Evolutionary conservation across 768 basidiomycete genomes (phyloP).

Genomic region (Suillus cothurnatus): DNA sequence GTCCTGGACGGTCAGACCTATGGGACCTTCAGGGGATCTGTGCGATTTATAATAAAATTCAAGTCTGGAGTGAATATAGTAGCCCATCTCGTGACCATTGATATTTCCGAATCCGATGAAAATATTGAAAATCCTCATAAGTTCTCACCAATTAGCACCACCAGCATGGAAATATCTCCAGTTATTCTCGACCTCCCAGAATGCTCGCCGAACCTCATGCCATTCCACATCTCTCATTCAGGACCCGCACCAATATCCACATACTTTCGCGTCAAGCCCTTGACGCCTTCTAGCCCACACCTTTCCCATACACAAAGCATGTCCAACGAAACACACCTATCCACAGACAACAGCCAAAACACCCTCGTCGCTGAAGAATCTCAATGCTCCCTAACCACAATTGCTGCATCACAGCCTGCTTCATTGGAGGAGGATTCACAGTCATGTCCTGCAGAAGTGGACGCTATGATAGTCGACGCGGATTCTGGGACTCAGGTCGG

Average conservation of each 20-base stretch:
- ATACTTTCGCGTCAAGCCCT: conserved; percentile 61
- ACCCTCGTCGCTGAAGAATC: background rate
- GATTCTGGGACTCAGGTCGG: conserved; percentile 10
- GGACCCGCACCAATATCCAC: conserved; percentile 76
- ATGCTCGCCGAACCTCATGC: conserved; percentile 75
- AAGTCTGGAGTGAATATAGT: too few species aligned
- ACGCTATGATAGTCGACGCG: conserved; percentile 1
- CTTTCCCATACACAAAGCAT: background rate
- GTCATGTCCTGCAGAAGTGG: background rate
- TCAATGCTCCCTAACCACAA: conserved; percentile 13
- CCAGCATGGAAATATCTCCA: conserved; percentile 23
- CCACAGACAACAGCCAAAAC: background rate
- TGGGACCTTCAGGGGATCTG: too few species aligned
- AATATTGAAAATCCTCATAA: too few species aligned
- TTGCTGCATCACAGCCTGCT: conserved; percentile 1
- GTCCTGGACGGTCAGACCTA: too few species aligned
- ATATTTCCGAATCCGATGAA: too few species aligned
- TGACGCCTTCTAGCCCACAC: conserved; percentile 20
- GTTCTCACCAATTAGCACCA: background rate
- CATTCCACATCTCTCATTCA: conserved; percentile 72
- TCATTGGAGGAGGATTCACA: background rate
- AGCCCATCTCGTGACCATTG: background rate
- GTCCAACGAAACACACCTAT: background rate
- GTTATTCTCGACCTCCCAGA: conserved; percentile 27
- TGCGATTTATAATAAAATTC: too few species aligned